These are phyloP conservation scores for Aegilops bicornis DNA, from an alignment of 176 grass and related monocot genomes.

Conservation along the genomic window DNA sequence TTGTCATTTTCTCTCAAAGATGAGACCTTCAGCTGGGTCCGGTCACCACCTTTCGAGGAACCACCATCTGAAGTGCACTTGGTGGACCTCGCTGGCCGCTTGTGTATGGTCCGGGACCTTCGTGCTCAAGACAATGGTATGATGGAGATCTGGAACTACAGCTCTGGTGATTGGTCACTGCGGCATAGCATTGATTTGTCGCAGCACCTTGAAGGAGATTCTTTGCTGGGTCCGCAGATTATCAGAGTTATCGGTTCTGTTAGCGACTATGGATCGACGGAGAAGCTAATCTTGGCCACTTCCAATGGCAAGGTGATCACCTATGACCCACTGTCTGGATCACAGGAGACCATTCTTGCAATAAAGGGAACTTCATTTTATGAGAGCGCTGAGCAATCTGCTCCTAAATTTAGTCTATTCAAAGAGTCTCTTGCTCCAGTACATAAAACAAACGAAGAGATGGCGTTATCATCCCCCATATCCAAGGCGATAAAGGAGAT, in stretches of 20 bases:
- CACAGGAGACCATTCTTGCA: neutral
- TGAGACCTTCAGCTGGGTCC: neutral
- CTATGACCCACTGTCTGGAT: neutral
- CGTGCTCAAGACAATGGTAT: neutral
- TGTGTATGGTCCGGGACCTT: slow-evolving; percentile 23
- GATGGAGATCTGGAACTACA: slow-evolving; percentile 16
- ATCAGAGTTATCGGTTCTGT: slow-evolving; percentile 22
- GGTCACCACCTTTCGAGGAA: neutral
- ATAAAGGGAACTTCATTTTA: neutral
- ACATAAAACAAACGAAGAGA: slow-evolving; percentile 17
- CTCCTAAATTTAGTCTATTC: neutral
- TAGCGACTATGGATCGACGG: neutral
- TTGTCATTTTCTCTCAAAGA: neutral
- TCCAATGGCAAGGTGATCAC: slow-evolving; percentile 12
- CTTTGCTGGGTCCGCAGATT: neutral
- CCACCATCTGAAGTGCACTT: neutral
- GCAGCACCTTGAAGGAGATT: neutral
- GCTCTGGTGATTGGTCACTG: slow-evolving; percentile 20
- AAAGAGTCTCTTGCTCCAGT: neutral
- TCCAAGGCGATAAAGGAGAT: neutral
- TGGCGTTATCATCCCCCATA: neutral
- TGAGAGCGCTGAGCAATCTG: no score
- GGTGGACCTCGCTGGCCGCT: neutral
- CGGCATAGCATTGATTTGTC: slow-evolving; percentile 4
- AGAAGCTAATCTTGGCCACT: slow-evolving; percentile 27